Percentiles rank a stretch among this genome's conserved stretches.
phyloP scores from a whole-genome alignment of 805 yeast genomes.

The Candida cerambycidarum region DNA sequence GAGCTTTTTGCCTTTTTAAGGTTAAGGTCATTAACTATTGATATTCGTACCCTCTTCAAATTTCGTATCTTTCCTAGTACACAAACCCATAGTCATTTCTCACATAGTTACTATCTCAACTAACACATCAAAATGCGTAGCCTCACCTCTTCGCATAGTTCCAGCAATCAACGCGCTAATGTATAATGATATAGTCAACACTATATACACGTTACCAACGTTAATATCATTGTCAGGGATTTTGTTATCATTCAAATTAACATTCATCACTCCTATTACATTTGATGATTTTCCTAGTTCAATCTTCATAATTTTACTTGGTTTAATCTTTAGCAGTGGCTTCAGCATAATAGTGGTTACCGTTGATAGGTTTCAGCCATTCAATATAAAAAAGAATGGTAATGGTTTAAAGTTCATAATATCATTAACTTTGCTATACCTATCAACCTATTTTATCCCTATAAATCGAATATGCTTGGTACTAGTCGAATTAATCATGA shows the following conservation, averaged over 20 bases:
- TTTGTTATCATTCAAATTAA: slow-evolving; percentile 1
- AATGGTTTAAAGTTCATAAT: slow-evolving; percentile 3
- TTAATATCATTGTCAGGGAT: neutral
- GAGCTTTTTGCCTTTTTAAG: no score
- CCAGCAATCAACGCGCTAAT: slow-evolving; percentile 3
- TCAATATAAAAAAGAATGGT: slow-evolving; percentile 1
- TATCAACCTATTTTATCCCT: slow-evolving; percentile 2
- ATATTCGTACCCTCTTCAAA: no score
- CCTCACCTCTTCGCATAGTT: no score
- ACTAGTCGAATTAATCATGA: neutral
- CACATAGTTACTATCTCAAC: no score
- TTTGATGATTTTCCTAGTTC: neutral
- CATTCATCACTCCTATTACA: neutral
- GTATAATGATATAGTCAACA: slow-evolving; percentile 5
- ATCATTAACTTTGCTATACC: neutral
- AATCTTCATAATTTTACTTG: neutral
- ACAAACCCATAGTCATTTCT: no score
- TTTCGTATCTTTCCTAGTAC: no score
- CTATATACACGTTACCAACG: slow-evolving; percentile 5
- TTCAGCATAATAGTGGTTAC: neutral
- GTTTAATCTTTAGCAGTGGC: neutral
- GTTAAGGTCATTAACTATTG: no score
- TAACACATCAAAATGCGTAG: no score
- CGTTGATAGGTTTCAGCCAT: slow-evolving; percentile 7
- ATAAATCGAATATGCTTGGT: slow-evolving; percentile 5